phyloP scores from a whole-genome alignment of 345 rosid species.

The Eucalyptus marginata region DNA sequence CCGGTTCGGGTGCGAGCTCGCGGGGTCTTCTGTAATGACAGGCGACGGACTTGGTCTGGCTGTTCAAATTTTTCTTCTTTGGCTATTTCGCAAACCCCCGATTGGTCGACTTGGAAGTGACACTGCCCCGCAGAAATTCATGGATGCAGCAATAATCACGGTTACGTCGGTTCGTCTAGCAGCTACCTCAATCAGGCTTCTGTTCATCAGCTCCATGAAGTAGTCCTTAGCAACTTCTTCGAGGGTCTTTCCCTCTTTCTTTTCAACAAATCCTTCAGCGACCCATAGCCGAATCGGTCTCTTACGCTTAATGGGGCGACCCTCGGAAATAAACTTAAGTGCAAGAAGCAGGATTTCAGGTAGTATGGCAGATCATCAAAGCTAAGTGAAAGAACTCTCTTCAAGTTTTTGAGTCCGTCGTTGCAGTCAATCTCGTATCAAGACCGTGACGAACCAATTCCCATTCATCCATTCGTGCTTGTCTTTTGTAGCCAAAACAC shows the following conservation, averaged over 20 bases:
- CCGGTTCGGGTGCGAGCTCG: no score
- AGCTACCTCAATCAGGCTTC: no score
- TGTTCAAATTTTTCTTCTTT: neutral
- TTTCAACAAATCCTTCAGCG: conserved; percentile 28
- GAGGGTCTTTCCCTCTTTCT: conserved; percentile 16
- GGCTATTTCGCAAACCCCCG: conserved; percentile 13
- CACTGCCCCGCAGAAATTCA: no score
- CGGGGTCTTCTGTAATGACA: no score
- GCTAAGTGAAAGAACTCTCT: conserved; percentile 18
- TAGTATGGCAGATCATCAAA: conserved; percentile 29
- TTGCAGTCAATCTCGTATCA: conserved; percentile 13
- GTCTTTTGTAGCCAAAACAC: conserved; percentile 22
- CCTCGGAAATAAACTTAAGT: conserved; percentile 34
- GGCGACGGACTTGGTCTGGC: no score
- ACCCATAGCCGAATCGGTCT: conserved; percentile 26
- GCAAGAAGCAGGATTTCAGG: conserved; percentile 26
- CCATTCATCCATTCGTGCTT: conserved; percentile 17
- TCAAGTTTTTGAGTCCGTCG: conserved; percentile 2
- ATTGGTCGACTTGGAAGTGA: conserved; percentile 3
- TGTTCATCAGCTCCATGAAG: no score
- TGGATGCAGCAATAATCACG: no score
- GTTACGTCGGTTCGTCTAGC: no score
- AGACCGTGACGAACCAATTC: conserved; percentile 6
- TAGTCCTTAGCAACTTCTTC: conserved; percentile 26
- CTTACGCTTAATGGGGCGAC: neutral